phyloP scores from a whole-genome alignment of 164 flowering plant genomes.

The Platanus orientalis region DNA sequence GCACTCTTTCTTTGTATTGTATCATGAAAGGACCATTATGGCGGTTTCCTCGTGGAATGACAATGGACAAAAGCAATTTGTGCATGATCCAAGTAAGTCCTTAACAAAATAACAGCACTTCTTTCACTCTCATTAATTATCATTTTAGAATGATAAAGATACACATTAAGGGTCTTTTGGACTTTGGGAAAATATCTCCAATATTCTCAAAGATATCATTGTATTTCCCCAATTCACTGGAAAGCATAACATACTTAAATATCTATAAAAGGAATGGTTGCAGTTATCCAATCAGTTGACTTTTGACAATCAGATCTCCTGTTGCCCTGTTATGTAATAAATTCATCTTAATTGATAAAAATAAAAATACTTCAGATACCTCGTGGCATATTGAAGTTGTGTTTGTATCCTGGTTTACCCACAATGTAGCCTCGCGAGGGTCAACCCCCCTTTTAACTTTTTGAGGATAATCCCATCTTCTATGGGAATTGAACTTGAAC shows the following conservation, averaged over 20 bases:
- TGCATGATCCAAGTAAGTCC: slow-evolving; percentile 87
- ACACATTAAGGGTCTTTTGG: too few species aligned
- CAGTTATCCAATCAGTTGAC: too few species aligned
- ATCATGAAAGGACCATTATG: slow-evolving; percentile 69
- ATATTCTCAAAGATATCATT: neutral
- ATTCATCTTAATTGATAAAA: too few species aligned
- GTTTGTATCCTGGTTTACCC: neutral
- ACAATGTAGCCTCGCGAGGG: too few species aligned
- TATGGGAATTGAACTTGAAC: neutral
- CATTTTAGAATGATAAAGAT: neutral
- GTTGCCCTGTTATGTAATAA: too few species aligned
- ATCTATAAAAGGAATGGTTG: too few species aligned
- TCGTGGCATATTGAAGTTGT: neutral
- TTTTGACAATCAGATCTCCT: too few species aligned
- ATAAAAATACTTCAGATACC: too few species aligned
- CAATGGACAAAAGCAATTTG: slow-evolving; percentile 97
- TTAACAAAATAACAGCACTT: too few species aligned
- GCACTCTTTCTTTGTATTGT: slow-evolving; percentile 7
- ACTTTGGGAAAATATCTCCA: neutral
- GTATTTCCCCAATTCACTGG: neutral
- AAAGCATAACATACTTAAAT: too few species aligned
- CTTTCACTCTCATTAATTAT: neutral
- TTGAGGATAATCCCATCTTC: neutral
- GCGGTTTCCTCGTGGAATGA: slow-evolving; percentile 99
- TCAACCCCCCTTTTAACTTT: too few species aligned